phyloP scores from a whole-genome alignment of 495 filamentous ascomycete genomes.

The Chaetomium fimeti region DNA sequence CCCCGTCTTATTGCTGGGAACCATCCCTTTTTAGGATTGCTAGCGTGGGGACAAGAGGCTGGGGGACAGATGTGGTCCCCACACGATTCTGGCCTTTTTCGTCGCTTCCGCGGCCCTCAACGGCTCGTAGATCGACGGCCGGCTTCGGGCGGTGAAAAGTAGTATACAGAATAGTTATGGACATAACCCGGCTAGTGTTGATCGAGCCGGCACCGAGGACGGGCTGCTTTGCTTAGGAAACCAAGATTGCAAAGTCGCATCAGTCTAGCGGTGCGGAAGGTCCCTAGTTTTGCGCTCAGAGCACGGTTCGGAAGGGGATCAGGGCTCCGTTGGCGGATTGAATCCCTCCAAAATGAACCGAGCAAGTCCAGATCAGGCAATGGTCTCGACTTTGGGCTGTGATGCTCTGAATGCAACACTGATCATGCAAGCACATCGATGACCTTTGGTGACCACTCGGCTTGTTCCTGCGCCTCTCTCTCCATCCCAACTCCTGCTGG shows the following conservation, averaged over 20 bases:
- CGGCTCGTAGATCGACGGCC: background rate
- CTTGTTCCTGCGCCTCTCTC: background rate
- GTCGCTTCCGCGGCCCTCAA: background rate
- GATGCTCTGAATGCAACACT: background rate
- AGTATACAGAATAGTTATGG: too few relatives aligned
- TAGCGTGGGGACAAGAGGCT: constrained; percentile 6
- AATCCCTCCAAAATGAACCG: constrained; percentile 13
- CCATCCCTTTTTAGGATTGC: background rate
- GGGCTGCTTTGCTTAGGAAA: background rate
- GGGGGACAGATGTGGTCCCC: constrained; percentile 1
- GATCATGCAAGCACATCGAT: background rate
- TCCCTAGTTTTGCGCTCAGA: background rate
- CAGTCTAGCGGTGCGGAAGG: background rate
- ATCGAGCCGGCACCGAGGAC: background rate
- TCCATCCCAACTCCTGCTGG: background rate
- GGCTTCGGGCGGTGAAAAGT: constrained; percentile 17
- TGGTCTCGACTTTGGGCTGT: background rate
- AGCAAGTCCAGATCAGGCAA: constrained; percentile 1
- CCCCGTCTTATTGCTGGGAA: constrained; percentile 13
- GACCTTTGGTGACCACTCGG: background rate
- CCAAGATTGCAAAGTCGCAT: constrained; percentile 33
- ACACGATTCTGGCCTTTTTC: constrained; percentile 17
- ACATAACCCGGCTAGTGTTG: background rate
- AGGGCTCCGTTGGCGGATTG: background rate
- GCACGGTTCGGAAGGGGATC: constrained; percentile 7